Evolutionary conservation across 2,329 filamentous ascomycete species (phyloP), one percentile per base, ranked within the genome.

Genomic region (Tolypocladium nubicola): DNA sequence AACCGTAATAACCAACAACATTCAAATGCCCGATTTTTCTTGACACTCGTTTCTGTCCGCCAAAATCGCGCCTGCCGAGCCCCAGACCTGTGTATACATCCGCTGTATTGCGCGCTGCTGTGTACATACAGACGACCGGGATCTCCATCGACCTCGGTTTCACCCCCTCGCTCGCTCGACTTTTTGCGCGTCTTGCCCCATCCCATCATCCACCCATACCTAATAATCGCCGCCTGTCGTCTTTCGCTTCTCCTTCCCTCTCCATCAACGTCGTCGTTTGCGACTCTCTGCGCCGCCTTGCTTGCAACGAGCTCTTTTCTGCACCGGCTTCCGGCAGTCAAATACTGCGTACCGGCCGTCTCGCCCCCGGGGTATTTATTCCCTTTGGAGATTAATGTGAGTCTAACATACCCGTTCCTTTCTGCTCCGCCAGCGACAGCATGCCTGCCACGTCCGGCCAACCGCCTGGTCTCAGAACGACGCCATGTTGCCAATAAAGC

Each of bases 351-450:
- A 40, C 47, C 30, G 38, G 38, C n/a, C 16, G 38, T 43, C 13
- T 43, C 52, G 14, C 33, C 38, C 23, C 37, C 21, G 37, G 6
- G 5, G n/a, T 16, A 60, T 63, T 58, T 16, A 60, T 63, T 58
- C 58, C 61, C 63, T 61, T 60, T 65, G 61, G 65, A 69, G 59
- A 70, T 71, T 67, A 70, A 71, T 71, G 70, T 71, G 67, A 71
- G 70, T 71, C 62, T 40, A 13, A 23, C 33, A 41, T 53, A 35
- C 47, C 54, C 53, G 61, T 61, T 65, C 63, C 62, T 66, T 62
- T 65, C 61, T 64, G 66, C 64, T 57, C 64, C 56, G 49, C 62
- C 61, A 55, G 65, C 63, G 62, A 63, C 64, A 65, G 57, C 64
- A 66, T 68, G 63, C 66, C 61, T 61, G 58, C 57, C 57, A 62